Evolutionary conservation across 441 rosid genomes (phyloP).

Genomic region (Populus hybrid): DNA sequence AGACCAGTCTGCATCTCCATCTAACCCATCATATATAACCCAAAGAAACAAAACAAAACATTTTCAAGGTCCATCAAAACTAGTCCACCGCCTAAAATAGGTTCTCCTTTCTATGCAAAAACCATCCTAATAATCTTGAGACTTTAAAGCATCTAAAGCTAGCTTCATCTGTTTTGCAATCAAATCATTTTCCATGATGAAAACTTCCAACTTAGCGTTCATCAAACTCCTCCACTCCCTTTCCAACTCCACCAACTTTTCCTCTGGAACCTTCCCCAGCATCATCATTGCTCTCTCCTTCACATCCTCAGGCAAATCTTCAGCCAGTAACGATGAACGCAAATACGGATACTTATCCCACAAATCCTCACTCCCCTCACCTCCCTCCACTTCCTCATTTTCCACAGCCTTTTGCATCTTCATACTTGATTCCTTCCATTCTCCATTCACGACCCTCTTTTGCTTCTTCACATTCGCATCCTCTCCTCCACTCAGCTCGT

Average conservation of each 20-base stretch:
- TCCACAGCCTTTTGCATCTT: background rate
- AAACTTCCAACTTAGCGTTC: background rate
- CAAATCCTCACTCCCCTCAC: background rate
- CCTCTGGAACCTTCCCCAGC: background rate
- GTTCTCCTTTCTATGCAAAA: background rate
- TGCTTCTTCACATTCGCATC: background rate
- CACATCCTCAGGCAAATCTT: background rate
- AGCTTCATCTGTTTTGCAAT: background rate
- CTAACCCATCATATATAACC: background rate
- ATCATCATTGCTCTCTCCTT: background rate
- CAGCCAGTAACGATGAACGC: slow-evolving; percentile 9
- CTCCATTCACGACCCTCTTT: background rate
- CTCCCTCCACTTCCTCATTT: background rate
- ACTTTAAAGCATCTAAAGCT: background rate
- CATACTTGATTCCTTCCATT: background rate
- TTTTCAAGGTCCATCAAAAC: background rate
- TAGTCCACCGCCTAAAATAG: background rate
- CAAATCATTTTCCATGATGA: background rate
- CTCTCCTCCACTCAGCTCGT: background rate
- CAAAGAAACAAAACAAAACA: background rate
- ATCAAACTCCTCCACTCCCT: background rate
- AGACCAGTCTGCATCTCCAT: background rate
- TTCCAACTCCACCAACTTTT: background rate
- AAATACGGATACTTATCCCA: slow-evolving; percentile 20
- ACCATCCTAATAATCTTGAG: background rate